phyloP scores from a whole-genome alignment of 495 filamentous ascomycete genomes.

The Neurospora sp. region DNA sequence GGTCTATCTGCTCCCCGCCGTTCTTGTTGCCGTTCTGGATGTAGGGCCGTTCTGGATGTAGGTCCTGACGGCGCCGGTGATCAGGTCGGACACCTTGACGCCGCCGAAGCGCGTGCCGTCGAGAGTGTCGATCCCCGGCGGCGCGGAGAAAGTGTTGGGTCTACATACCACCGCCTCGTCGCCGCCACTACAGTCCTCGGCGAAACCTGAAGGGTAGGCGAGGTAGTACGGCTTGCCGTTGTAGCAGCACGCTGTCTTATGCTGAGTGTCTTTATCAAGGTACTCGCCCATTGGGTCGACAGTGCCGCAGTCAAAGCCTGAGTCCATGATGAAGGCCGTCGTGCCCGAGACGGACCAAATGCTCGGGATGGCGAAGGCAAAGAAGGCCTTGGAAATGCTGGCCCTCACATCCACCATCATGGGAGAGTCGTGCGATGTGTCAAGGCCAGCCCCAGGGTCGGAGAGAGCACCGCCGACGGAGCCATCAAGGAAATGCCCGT shows the following conservation, averaged over 20 bases:
- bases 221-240: conserved; percentile 24
- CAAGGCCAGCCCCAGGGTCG: not conserved
- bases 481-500: conserved; percentile 22
- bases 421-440: not conserved
- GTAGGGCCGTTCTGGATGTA: conserved; percentile 20
- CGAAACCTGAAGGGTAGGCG: conserved; percentile 11
- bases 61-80: conserved; percentile 20
- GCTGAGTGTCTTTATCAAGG: conserved; percentile 8
- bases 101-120: conserved; percentile 9
- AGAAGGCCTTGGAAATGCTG: conserved; percentile 16
- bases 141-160: conserved; percentile 8
- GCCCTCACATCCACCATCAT: not conserved
- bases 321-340: conserved; percentile 25
- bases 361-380: conserved; percentile 21
- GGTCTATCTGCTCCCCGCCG: conserved; percentile 14
- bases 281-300: conserved; percentile 17
- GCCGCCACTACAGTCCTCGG: not conserved
- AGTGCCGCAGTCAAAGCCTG: conserved; percentile 18
- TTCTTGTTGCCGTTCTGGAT: conserved; percentile 20
- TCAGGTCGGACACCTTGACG: conserved; percentile 16
- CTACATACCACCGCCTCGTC: not conserved
- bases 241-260: conserved; percentile 15
- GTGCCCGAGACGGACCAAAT: conserved; percentile 16
- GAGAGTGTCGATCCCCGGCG: conserved; percentile 17
- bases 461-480: not conserved